Evolutionary conservation across 306 rosid genomes (phyloP), one percentile per base, ranked within the genome.

Genomic region (Gynostemma pentaphyllum): DNA sequence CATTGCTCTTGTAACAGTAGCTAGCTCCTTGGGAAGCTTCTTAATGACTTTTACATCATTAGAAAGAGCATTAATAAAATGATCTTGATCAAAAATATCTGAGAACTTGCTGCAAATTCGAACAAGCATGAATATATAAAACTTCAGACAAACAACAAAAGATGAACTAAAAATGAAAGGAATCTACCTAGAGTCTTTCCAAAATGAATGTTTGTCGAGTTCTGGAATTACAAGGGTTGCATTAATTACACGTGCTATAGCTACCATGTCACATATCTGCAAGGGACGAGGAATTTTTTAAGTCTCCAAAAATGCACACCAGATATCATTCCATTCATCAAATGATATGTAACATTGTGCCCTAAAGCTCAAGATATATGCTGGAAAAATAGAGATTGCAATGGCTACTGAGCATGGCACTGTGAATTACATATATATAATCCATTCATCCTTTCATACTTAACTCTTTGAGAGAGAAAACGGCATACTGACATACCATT

Each of bases 231-330:
- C 90, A 54, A 92, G 98, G 68, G 98, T 86, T 10, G 96, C 98
- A 51, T 92, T 84, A 79, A 92, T 82, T 60, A 92, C 79, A 42
- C 84, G 92, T 61, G 98, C 90, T 75, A 92, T 83, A 52, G 95
- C 98, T 42, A 92, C 96, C 98, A 92, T 92, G 75, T 92, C 95
- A 68, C 98, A 92, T 77, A 92, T 92, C 98, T 92, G 85, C 74
- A 77, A 64, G 62, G 70, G 36, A 74, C 44, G 51, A 74, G 62
- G 16, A 30, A 55, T 44, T 19, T n/a, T 26, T 46, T 61, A 80
- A 48, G 78, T 69, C 63, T 74, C 66, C 45, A 14, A 49, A 47
- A 34, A 26, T 39, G 44, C 66, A 27, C 13, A 24, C 51, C 22
- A 68, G 36, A 54, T 68, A 47, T 53, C 45, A 47, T 37, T 34